Percentiles rank a stretch among this genome's conserved stretches.
phyloP scores from a whole-genome alignment of 148 eudicot genomes.

The Heliosperma pusillum region DNA sequence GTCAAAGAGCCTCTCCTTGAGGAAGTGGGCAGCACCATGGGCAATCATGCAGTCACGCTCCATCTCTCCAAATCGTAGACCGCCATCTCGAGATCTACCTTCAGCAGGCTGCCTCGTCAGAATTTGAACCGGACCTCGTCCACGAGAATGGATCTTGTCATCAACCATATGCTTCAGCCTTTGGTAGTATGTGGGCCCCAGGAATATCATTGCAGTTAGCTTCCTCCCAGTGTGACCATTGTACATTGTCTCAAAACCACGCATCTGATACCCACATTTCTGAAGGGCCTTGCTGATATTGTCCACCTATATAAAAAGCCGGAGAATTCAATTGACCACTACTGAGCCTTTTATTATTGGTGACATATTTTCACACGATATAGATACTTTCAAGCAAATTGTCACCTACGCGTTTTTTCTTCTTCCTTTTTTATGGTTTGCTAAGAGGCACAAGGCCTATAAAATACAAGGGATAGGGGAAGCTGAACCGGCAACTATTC shows the following conservation, averaged over 20 bases:
- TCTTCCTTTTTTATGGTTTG: background rate
- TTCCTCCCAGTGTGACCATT: constrained; percentile 94
- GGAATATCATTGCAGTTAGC: constrained; percentile 85
- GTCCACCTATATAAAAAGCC: constrained; percentile 56
- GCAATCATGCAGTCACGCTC: constrained; percentile 99
- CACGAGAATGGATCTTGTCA: constrained; percentile 96
- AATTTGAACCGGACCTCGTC: constrained; percentile 95
- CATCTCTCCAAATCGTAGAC: constrained; percentile 98
- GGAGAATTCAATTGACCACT: background rate
- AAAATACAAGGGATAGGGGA: too few relatives aligned
- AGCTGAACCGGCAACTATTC: background rate
- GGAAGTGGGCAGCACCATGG: constrained; percentile 94
- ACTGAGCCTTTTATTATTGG: background rate
- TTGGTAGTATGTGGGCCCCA: constrained; percentile 97
- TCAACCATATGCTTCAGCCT: constrained; percentile 98
- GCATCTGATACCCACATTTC: constrained; percentile 98
- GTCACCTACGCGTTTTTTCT: background rate
- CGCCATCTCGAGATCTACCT: constrained; percentile 97
- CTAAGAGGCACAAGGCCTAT: background rate
- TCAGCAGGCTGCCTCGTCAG: constrained; percentile 98
- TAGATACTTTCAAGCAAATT: background rate
- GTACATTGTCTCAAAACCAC: constrained; percentile 98
- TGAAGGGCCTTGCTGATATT: constrained; percentile 96
- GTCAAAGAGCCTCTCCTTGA: constrained; percentile 94
- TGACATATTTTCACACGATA: background rate